A percentile compares a stretch with the other conserved stretches of the same genome.
Evolutionary conservation across 1,284 basidiomycete species (phyloP).

Genomic region (Sporisorium graminicola): DNA sequence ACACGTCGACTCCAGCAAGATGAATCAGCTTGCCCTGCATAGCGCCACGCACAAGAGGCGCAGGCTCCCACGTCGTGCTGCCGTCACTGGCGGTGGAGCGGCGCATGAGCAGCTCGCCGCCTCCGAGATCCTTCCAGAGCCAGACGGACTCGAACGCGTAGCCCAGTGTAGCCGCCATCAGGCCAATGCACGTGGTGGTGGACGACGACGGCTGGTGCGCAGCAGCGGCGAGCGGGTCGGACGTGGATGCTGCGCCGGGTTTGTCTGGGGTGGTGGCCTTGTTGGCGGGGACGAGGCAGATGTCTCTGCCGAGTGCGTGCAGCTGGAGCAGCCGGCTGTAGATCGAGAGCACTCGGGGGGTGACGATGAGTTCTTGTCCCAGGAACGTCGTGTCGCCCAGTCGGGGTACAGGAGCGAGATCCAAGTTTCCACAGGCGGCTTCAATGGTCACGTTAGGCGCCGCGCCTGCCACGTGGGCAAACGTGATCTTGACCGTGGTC

Average conservation of each 20-base stretch:
- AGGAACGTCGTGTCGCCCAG: conserved; percentile 35
- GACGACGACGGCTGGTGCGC: conserved; percentile 67
- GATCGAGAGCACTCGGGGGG: conserved; percentile 66
- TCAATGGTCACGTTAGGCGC: conserved; percentile 31
- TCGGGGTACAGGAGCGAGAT: conserved; percentile 54
- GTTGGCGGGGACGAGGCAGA: conserved; percentile 63
- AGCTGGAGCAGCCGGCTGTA: conserved; percentile 69
- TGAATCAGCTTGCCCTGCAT: conserved; percentile 69
- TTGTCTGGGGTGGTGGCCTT: conserved; percentile 31
- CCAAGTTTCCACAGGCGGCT: conserved; percentile 60
- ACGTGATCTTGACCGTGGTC: conserved; percentile 52
- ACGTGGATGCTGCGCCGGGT: conserved; percentile 36
- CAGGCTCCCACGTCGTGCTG: conserved; percentile 66
- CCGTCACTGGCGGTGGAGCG: conserved; percentile 64
- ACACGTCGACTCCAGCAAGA: conserved; percentile 70
- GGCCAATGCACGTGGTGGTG: conserved; percentile 66
- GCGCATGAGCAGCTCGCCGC: conserved; percentile 69
- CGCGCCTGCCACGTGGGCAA: conserved; percentile 42
- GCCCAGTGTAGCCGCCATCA: conserved; percentile 69
- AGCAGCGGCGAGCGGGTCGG: conserved; percentile 29
- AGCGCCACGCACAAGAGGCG: conserved; percentile 65
- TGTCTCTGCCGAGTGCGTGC: conserved; percentile 66
- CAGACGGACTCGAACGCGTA: conserved; percentile 69
- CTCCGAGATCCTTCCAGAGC: conserved; percentile 70
- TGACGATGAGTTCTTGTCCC: conserved; percentile 54